phyloP scores from a whole-genome alignment of 1,284 basidiomycete species.

The Ustilago sp. region DNA sequence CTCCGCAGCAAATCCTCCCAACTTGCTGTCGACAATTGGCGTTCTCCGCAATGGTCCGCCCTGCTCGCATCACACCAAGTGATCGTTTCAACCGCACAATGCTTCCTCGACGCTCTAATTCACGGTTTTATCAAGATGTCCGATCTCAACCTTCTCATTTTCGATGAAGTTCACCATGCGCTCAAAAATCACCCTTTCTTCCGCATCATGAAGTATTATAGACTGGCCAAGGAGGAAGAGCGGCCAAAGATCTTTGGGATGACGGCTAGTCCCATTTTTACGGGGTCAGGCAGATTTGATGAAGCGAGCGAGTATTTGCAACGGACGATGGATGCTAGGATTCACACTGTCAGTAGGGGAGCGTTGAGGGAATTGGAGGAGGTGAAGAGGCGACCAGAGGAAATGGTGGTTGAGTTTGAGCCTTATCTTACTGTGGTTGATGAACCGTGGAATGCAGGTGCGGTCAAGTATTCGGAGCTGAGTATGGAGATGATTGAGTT shows the following conservation, averaged over 20 bases:
- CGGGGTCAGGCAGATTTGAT: constrained; percentile 15
- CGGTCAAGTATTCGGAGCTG: constrained; percentile 6
- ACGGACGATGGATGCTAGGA: constrained; percentile 42
- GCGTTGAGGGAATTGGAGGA: constrained; percentile 29
- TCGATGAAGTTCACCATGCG: constrained; percentile 61
- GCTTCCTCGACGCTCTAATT: constrained; percentile 53
- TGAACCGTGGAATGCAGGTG: constrained; percentile 8
- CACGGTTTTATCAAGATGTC: constrained; percentile 54
- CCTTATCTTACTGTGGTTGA: constrained; percentile 18
- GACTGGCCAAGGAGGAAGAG: constrained; percentile 10
- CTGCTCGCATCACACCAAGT: constrained; percentile 46
- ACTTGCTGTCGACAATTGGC: constrained; percentile 32
- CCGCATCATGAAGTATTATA: constrained; percentile 60
- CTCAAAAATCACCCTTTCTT: constrained; percentile 48
- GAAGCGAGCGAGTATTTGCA: constrained; percentile 43
- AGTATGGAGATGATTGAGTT: constrained; percentile 20
- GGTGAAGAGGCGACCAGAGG: constrained; percentile 43
- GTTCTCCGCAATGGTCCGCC: constrained; percentile 34
- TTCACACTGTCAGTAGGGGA: constrained; percentile 44
- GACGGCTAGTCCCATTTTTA: constrained; percentile 58
- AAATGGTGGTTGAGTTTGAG: constrained; percentile 57
- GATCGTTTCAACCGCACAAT: constrained; percentile 56
- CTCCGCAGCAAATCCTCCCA: constrained; percentile 17
- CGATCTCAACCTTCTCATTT: constrained; percentile 54
- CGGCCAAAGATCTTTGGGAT: constrained; percentile 62